phyloP scores from a whole-genome alignment of 805 yeast genomes.

The Yarrowia sp. region DNA sequence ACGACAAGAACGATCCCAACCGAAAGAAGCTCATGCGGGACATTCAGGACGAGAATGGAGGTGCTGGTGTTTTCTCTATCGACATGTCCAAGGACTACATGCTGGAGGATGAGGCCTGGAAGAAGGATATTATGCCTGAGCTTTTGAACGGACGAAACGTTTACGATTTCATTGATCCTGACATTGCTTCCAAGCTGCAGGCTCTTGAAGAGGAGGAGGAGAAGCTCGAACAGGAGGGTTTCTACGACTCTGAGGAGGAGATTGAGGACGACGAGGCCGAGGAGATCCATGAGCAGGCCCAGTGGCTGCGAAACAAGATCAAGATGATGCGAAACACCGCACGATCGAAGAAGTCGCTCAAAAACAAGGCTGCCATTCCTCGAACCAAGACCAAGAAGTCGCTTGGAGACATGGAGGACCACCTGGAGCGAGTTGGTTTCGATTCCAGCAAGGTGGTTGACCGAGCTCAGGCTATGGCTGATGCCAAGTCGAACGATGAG shows the following conservation, averaged over 20 bases:
- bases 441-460: constrained; percentile 73
- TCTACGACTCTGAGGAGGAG: constrained; percentile 87
- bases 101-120: constrained; percentile 97
- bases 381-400: constrained; percentile 71
- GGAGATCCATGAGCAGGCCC: constrained; percentile 83
- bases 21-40: constrained; percentile 85
- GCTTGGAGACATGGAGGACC: constrained; percentile 80
- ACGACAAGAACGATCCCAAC: constrained; percentile 80
- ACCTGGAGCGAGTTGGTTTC: constrained; percentile 88
- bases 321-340: constrained; percentile 90
- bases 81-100: constrained; percentile 91
- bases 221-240: constrained; percentile 88
- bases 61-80: constrained; percentile 97
- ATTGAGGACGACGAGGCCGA: constrained; percentile 67
- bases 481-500: constrained; percentile 51
- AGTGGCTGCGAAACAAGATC: constrained; percentile 95
- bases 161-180: constrained; percentile 96
- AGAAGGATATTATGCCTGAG: constrained; percentile 96
- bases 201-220: constrained; percentile 98
- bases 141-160: constrained; percentile 94
- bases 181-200: constrained; percentile 88
- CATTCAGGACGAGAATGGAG: constrained; percentile 93
- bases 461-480: constrained; percentile 51
- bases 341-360: constrained; percentile 82
- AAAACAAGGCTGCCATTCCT: constrained; percentile 89